phyloP scores from a whole-genome alignment of 768 basidiomycete genomes.

The Cantharellus cinnabarinus region DNA sequence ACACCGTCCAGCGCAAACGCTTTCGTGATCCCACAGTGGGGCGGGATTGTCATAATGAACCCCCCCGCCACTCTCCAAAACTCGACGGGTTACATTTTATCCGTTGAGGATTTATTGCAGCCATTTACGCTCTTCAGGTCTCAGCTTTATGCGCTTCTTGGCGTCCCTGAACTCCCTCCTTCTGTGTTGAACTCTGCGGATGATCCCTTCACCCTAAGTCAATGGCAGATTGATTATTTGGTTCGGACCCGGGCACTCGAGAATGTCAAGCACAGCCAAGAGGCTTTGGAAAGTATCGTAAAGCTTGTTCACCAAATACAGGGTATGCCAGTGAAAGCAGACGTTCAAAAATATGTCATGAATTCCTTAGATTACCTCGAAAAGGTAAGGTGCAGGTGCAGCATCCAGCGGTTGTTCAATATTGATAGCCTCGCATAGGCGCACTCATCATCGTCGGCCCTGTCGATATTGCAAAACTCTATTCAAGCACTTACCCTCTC shows the following conservation, averaged over 20 bases:
- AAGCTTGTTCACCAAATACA: conserved; percentile 69
- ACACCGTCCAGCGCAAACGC: conserved; percentile 31
- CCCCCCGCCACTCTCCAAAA: conserved; percentile 14
- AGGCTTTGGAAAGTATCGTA: conserved; percentile 65
- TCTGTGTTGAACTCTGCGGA: conserved; percentile 18
- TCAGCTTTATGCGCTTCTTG: conserved; percentile 66
- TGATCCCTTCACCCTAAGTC: conserved; percentile 21
- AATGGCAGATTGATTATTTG: conserved; percentile 71
- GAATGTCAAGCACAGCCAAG: conserved; percentile 43
- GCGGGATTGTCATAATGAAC: conserved; percentile 67
- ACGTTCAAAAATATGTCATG: conserved; percentile 53
- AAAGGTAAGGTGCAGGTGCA: conserved; percentile 26
- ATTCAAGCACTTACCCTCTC: conserved; percentile 41
- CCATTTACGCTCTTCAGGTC: conserved; percentile 43
- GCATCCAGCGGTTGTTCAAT: not conserved
- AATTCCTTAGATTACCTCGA: conserved; percentile 53
- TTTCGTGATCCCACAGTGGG: conserved; percentile 89
- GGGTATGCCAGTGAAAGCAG: conserved; percentile 76
- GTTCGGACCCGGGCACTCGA: conserved; percentile 48
- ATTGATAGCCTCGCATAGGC: not conserved
- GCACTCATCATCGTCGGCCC: not conserved
- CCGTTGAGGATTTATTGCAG: conserved; percentile 25
- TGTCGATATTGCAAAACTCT: conserved; percentile 27
- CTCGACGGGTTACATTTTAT: conserved; percentile 15
- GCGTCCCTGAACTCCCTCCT: conserved; percentile 42